Percentiles rank a stretch among this genome's conserved stretches.
Conservation (phyloP, 306 rosid species). For the Sesbania bispinosa region DNA sequence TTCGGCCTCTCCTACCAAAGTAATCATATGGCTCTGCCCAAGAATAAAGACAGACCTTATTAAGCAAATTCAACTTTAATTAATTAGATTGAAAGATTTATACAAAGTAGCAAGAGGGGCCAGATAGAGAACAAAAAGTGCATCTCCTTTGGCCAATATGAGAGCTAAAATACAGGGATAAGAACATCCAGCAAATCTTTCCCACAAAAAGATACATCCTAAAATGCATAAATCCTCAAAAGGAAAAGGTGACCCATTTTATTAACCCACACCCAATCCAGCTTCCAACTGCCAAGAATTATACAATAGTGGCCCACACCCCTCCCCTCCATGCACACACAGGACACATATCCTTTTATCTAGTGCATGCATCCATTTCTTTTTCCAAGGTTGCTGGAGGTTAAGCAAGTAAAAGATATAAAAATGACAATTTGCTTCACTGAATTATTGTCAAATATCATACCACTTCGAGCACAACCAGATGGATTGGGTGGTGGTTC, state of each 20-base stretch:
- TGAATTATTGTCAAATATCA: conserved; percentile 21
- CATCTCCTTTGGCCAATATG: neutral
- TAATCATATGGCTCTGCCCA: conserved; percentile 86
- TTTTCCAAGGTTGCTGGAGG: neutral
- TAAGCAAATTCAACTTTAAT: neutral
- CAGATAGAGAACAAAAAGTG: neutral
- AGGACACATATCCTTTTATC: neutral
- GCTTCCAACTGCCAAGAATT: conserved; percentile 10
- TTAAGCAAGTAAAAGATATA: conserved; percentile 17
- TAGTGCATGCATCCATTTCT: neutral
- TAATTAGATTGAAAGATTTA: neutral
- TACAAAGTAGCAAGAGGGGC: neutral
- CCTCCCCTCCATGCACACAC: neutral
- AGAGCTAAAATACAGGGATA: conserved; percentile 2
- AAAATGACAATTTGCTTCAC: neutral
- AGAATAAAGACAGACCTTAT: conserved; percentile 19
- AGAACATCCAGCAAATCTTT: conserved; percentile 1
- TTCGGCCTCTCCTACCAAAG: conserved; percentile 91
- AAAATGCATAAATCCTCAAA: conserved; percentile 4
- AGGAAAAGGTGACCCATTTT: neutral
- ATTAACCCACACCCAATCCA: neutral
- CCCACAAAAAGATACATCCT: conserved; percentile 5
- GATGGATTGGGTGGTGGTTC: conserved; percentile 80
- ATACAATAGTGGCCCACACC: neutral
- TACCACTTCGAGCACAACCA: conserved; percentile 99